phyloP scores from a whole-genome alignment of 805 yeast genomes.

The Metschnikowia lachancei region DNA sequence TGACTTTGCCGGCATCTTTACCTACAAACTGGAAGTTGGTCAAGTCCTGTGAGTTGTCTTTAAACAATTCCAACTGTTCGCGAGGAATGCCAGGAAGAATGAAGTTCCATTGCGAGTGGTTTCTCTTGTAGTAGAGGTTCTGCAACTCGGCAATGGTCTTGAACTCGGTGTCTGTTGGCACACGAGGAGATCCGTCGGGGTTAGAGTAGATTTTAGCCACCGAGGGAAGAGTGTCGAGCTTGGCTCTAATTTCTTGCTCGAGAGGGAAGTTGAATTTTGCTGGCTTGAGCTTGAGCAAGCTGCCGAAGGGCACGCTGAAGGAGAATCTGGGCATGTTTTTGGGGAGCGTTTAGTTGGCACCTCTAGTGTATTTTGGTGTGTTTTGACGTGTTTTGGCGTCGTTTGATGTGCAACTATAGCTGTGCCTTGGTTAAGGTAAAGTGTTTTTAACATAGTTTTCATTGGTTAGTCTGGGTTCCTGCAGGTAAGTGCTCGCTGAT shows the following conservation, averaged over 20 bases:
- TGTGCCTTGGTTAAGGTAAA: conserved; percentile 1
- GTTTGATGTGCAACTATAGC: no score
- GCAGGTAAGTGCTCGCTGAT: background rate
- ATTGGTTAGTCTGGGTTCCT: background rate
- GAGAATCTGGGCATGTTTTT: conserved; percentile 35
- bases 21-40: conserved; percentile 49
- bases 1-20: conserved; percentile 55
- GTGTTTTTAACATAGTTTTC: background rate
- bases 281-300: conserved; percentile 37
- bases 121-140: conserved; percentile 53
- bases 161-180: conserved; percentile 67
- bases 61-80: conserved; percentile 53
- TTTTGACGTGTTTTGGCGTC: no score
- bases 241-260: conserved; percentile 61
- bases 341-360: no score
- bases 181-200: conserved; percentile 71
- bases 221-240: conserved; percentile 61
- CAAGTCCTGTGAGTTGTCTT: conserved; percentile 62
- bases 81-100: conserved; percentile 48
- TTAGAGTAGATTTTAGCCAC: conserved; percentile 67
- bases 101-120: conserved; percentile 51
- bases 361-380: no score
- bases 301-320: conserved; percentile 40
- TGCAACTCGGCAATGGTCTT: conserved; percentile 71
- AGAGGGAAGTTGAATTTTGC: conserved; percentile 44